phyloP scores from a whole-genome alignment of 2,329 filamentous ascomycete species.

The Sordariomycetes sp. region DNA sequence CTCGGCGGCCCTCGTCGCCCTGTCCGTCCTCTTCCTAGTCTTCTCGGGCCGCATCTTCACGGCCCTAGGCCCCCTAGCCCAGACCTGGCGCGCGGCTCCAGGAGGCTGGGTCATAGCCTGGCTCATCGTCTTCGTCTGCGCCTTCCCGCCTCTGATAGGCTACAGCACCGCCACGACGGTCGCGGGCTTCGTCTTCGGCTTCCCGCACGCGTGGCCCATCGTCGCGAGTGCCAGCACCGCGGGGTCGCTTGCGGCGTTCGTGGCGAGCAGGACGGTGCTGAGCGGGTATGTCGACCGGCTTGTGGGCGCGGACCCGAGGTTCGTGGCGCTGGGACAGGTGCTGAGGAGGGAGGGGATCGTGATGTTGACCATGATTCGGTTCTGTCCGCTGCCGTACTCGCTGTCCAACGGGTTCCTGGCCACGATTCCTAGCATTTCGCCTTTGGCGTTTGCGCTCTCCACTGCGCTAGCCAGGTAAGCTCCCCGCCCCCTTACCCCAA shows the following conservation, averaged over 20 bases:
- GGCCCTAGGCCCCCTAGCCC: conserved; percentile 57
- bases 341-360: conserved; percentile 83
- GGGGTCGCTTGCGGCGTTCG: conserved; percentile 68
- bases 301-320: conserved; percentile 72
- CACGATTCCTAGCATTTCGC: conserved; percentile 80
- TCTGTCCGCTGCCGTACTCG: conserved; percentile 87
- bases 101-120: conserved; percentile 69
- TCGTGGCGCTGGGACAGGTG: conserved; percentile 77
- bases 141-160: conserved; percentile 78
- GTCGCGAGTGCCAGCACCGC: conserved; percentile 65
- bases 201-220: conserved; percentile 63
- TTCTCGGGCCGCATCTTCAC: conserved; percentile 73
- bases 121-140: conserved; percentile 59
- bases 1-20: conserved; percentile 32
- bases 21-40: conserved; percentile 57
- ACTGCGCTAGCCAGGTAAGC: conserved; percentile 58
- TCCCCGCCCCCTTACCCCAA: not conserved
- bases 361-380: conserved; percentile 78
- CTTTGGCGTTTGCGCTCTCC: conserved; percentile 62
- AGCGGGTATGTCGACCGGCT: conserved; percentile 66
- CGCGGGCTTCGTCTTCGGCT: conserved; percentile 41
- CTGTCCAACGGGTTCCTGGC: conserved; percentile 89
- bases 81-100: conserved; percentile 60
- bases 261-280: conserved; percentile 68
- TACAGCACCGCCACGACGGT: conserved; percentile 60